These are phyloP conservation scores for Protomyces pachydermus DNA, from an alignment of 1,139 yeast species.

Conservation along the genomic window DNA sequence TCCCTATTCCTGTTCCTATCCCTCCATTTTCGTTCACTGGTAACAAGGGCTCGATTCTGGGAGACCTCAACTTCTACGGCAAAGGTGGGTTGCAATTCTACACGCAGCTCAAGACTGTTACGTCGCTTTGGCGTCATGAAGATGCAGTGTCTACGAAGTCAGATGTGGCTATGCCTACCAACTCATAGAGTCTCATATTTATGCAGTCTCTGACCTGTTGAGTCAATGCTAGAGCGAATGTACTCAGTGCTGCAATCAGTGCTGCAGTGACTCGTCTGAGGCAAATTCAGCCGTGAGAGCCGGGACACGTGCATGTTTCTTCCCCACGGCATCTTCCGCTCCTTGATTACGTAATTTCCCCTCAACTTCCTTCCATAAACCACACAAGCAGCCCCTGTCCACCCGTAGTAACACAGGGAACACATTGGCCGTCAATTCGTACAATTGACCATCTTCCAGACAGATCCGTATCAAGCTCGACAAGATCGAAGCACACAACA, in stretches of 20 bases:
- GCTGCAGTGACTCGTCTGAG: no score
- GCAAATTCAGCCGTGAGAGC: background rate
- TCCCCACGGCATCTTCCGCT: no score
- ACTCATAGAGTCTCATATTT: no score
- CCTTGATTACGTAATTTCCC: background rate
- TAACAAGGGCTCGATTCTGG: slow-evolving; percentile 68
- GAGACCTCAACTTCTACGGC: slow-evolving; percentile 76
- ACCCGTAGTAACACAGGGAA: background rate
- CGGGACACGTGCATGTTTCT: background rate
- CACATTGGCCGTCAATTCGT: background rate
- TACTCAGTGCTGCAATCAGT: no score
- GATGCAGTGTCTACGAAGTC: slow-evolving; percentile 52
- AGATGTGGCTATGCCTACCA: slow-evolving; percentile 61
- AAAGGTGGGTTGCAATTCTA: slow-evolving; percentile 66
- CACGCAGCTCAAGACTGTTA: slow-evolving; percentile 73
- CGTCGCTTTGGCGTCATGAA: slow-evolving; percentile 62
- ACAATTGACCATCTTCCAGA: background rate
- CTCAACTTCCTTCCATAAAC: background rate
- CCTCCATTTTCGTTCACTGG: slow-evolving; percentile 83
- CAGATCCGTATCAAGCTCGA: background rate
- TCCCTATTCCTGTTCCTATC: slow-evolving; percentile 78
- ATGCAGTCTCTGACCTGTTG: no score
- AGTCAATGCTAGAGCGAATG: no score
- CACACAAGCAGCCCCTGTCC: background rate
- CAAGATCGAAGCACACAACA: background rate